These are phyloP conservation scores for Fusarium sp. DNA, from an alignment of 2,329 filamentous ascomycete genomes.

Conservation along the genomic window DNA sequence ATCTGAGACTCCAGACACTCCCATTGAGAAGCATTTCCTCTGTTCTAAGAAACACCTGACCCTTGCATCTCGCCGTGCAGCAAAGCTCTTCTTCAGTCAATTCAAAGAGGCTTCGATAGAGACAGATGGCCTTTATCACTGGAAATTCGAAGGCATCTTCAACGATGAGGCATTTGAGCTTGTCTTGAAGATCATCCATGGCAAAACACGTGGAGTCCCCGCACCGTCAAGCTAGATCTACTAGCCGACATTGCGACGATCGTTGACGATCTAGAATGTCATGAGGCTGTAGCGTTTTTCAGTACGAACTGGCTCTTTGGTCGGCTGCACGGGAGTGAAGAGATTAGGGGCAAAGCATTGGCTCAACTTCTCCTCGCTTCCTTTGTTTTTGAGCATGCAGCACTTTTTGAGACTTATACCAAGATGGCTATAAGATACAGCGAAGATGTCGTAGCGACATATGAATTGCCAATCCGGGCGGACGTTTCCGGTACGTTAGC, in stretches of 20 bases:
- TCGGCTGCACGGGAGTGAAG: neutral
- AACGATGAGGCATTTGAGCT: rapidly evolving
- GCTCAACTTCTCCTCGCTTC: neutral
- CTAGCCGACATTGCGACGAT: neutral
- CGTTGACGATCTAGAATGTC: neutral
- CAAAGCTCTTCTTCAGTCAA: neutral
- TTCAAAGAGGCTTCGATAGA: neutral
- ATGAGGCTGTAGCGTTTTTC: neutral
- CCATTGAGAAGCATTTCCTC: neutral
- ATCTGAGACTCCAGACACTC: neutral
- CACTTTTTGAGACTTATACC: neutral
- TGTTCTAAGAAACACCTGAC: slow-evolving; percentile 2
- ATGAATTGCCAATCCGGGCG: neutral
- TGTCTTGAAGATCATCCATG: neutral
- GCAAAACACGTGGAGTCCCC: neutral
- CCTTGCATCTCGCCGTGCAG: neutral
- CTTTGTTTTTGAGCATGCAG: neutral
- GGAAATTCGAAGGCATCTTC: neutral
- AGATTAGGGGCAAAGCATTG: neutral
- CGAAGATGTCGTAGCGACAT: rapidly evolving
- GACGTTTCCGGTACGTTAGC: neutral
- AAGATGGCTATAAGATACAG: neutral
- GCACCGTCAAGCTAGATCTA: rapidly evolving
- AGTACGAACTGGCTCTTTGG: neutral
- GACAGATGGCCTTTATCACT: neutral